Conservation (phyloP, 768 basidiomycete species). For the Podaxis rugospora region DNA sequence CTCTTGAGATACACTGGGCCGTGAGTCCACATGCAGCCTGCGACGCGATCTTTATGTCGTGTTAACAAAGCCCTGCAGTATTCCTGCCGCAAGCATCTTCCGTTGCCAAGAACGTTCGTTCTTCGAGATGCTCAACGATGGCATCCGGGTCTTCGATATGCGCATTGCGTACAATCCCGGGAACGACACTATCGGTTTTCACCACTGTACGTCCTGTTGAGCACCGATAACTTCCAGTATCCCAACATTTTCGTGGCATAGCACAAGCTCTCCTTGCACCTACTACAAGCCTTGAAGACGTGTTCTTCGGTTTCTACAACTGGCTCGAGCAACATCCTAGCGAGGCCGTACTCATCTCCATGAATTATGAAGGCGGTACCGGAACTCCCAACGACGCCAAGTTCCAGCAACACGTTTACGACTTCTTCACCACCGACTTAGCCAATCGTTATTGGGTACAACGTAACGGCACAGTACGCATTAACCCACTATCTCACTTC, state of each 20-base stretch:
- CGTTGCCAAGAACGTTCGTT: constrained; percentile 45
- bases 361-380: constrained; percentile 45
- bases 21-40: constrained; percentile 21
- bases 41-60: neutral
- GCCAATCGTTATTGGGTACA: constrained; percentile 46
- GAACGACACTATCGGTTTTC: constrained; percentile 45
- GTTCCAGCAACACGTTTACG: constrained; percentile 37
- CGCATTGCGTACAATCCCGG: constrained; percentile 47
- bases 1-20: constrained; percentile 39
- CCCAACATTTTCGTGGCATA: constrained; percentile 10
- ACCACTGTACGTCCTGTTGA: constrained; percentile 31
- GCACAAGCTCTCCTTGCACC: constrained; percentile 38
- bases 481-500: neutral
- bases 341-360: constrained; percentile 45
- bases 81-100: constrained; percentile 28
- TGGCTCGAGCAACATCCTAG: constrained; percentile 50
- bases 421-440: constrained; percentile 31
- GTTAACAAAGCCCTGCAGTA: constrained; percentile 15
- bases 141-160: constrained; percentile 47
- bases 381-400: constrained; percentile 39
- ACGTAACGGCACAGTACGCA: constrained; percentile 33
- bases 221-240: neutral
- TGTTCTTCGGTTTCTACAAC: constrained; percentile 45
- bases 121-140: constrained; percentile 41
- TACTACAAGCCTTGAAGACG: constrained; percentile 43